Base-by-base conservation (phyloP, 768 basidiomycete species). In the Zangia roseola region DNA sequence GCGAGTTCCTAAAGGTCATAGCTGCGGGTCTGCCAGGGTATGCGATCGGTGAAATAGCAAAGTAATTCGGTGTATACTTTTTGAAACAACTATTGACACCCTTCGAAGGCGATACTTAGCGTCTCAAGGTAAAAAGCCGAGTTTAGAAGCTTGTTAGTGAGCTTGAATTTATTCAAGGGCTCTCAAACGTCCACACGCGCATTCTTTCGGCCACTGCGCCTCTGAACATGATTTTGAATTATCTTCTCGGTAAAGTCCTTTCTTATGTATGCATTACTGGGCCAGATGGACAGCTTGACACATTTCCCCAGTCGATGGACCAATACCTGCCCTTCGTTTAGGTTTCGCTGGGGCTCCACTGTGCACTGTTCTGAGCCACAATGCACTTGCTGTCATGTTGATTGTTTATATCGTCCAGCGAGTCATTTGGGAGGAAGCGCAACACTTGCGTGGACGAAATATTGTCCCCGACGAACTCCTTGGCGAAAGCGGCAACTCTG, bases 1-100 rank as follows among this genome's bases (percentile, higher is more conserved):
- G 67, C 9, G 14, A 67, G 23, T 79, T 77, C 49, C 67, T 79
- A 3, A 61, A 56, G 31, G 63, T 68, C 52, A 57, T 73, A 8
- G 67, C 65, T 10, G 52, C 75, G 24, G 75, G 76, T 40, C 63
- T 78, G 30, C 78, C 75, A 3, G 76, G 76, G 19, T 78, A 78
- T 55, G 73, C 69, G 10, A 67, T 72, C 26, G 70, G 73, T 31
- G 64, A 70, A 44, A 63, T 78, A 45, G 60, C 72, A 23, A 74
- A 74, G 69, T 71, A 45, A 52, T 43, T 21, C 2, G 1, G 9
- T 21, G 8, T 25, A 23, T 34, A 20, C 13, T 38, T 10, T 40
- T 30, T 5, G 34, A 20, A 10, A 38, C 17, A 5, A 13, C 4
- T 40, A 20, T 47, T 62, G 30, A 63, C 36, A 6, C 10, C n/a